Conservation (phyloP, 768 basidiomycete genomes). For the Pisolithus marmoratus region DNA sequence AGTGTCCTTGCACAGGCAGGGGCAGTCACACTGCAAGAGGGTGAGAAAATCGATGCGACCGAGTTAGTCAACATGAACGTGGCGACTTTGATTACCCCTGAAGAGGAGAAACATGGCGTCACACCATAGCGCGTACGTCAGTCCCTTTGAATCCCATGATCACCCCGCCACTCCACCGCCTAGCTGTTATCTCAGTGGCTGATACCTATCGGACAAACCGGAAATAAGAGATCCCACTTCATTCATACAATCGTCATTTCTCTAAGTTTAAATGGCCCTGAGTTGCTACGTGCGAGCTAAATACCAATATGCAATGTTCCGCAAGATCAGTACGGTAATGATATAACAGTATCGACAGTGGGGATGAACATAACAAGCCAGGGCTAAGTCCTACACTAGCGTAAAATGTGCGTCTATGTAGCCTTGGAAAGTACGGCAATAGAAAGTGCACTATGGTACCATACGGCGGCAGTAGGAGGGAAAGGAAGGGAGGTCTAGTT, state of each 20-base stretch:
- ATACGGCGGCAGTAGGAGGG: neutral
- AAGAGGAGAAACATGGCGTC: slow-evolving; percentile 29
- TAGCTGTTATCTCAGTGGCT: too few species aligned
- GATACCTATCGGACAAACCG: too few species aligned
- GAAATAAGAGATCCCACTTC: too few species aligned
- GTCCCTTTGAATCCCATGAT: too few species aligned
- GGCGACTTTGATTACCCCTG: neutral
- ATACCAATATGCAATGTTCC: neutral
- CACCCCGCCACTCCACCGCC: too few species aligned
- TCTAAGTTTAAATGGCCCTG: too few species aligned
- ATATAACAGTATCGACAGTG: neutral
- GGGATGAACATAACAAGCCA: neutral
- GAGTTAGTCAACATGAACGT: slow-evolving; percentile 47
- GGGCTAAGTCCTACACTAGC: too few species aligned
- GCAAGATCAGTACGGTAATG: neutral
- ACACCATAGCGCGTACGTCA: slow-evolving; percentile 5
- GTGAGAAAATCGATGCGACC: slow-evolving; percentile 44
- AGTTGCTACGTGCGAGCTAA: neutral
- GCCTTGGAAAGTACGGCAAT: too few species aligned
- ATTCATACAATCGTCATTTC: too few species aligned
- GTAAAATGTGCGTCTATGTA: too few species aligned
- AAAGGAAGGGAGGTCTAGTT: neutral
- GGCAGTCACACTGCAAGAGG: slow-evolving; percentile 49
- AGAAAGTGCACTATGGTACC: neutral
- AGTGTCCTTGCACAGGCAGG: slow-evolving; percentile 72